These are phyloP conservation scores for Hanseniaspora lindneri DNA, from an alignment of 805 yeast genomes.

Conservation along the genomic window DNA sequence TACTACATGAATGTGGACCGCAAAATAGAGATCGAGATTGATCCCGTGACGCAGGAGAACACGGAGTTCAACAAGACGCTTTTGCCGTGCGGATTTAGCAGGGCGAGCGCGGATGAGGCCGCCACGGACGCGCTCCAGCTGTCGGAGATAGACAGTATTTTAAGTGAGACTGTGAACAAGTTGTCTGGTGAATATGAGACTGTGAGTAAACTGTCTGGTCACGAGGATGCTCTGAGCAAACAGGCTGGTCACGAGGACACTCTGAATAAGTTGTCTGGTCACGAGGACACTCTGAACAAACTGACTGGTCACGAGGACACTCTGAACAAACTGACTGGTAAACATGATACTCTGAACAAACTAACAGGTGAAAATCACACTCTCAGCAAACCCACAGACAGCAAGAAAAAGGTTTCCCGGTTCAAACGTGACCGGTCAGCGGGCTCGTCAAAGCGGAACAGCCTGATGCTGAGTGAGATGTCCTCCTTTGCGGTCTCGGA, in stretches of 20 bases:
- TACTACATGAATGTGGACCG: constrained; percentile 10
- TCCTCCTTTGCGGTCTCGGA: background rate
- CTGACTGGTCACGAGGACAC: constrained; percentile 23
- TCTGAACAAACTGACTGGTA: constrained; percentile 24
- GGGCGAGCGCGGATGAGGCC: no score
- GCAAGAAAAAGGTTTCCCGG: constrained; percentile 24
- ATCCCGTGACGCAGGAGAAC: background rate
- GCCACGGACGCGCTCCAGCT: no score
- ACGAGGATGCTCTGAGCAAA: no score
- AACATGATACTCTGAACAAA: constrained; percentile 25
- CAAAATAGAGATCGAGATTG: constrained; percentile 7
- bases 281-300: constrained; percentile 17
- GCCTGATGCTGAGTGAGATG: constrained; percentile 2
- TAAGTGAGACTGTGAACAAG: no score
- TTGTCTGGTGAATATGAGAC: no score
- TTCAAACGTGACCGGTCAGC: constrained; percentile 24
- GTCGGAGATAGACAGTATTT: background rate
- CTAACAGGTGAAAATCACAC: constrained; percentile 21
- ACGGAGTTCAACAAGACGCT: background rate
- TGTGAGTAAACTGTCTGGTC: no score
- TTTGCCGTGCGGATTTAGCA: no score
- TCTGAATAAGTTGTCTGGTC: no score
- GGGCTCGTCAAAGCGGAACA: constrained; percentile 9
- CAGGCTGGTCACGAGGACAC: no score
- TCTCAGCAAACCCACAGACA: constrained; percentile 13